A percentile compares a stretch with the other conserved stretches of the same genome.
These are phyloP conservation scores for Ceratocystis destructans DNA, from an alignment of 2,329 filamentous ascomycete species.

Conservation along the genomic window DNA sequence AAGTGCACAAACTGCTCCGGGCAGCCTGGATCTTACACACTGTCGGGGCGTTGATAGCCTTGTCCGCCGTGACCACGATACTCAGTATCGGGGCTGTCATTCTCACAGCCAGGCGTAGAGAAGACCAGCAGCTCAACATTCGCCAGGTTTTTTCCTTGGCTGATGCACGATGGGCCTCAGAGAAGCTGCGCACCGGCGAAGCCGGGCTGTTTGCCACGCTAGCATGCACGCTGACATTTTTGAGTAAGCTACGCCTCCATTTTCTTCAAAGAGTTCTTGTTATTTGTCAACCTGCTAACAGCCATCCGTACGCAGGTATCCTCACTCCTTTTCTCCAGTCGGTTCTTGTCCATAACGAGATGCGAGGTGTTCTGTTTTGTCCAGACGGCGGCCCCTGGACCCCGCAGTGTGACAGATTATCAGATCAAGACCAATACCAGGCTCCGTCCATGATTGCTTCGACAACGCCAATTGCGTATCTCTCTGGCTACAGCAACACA, in stretches of 20 bases:
- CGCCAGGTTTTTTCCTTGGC: slow-evolving; percentile 17
- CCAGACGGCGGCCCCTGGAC: slow-evolving; percentile 14
- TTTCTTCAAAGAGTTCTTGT: too few relatives aligned
- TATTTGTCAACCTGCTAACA: background rate
- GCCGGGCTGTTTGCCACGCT: slow-evolving; percentile 13
- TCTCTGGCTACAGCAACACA: slow-evolving; percentile 15
- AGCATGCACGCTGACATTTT: slow-evolving; percentile 9
- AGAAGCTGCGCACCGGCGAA: slow-evolving; percentile 11
- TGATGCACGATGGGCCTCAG: slow-evolving; percentile 10
- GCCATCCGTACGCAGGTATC: background rate
- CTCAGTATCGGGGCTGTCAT: slow-evolving; percentile 12
- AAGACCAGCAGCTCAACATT: slow-evolving; percentile 10
- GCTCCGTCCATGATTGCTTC: slow-evolving; percentile 14
- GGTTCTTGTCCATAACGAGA: slow-evolving; percentile 7
- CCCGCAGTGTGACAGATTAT: slow-evolving; percentile 8
- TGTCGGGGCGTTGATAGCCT: slow-evolving; percentile 15
- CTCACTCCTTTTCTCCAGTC: slow-evolving; percentile 15
- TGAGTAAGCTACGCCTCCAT: background rate
- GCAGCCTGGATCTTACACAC: slow-evolving; percentile 18
- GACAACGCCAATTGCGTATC: slow-evolving; percentile 16
- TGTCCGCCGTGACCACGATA: slow-evolving; percentile 10
- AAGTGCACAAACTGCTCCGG: slow-evolving; percentile 12
- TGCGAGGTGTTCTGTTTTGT: slow-evolving; percentile 15
- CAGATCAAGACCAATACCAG: background rate
- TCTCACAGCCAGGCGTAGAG: slow-evolving; percentile 8